phyloP scores from a whole-genome alignment of 768 basidiomycete genomes.

The Suillus variegatus region DNA sequence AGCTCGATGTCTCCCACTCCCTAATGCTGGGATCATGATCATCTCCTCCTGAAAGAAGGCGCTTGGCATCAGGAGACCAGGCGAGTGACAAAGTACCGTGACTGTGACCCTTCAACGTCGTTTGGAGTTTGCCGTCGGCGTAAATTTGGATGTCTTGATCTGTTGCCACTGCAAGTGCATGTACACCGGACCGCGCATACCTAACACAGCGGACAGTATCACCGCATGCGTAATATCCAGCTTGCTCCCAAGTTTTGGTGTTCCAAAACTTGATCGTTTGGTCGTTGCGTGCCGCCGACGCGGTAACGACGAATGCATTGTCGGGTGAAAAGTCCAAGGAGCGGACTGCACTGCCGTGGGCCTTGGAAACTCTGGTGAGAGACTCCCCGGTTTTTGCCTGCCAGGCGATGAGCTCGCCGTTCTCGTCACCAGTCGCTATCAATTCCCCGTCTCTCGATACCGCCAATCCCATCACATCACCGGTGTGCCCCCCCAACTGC shows the following conservation, averaged over 20 bases:
- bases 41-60: not conserved
- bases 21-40: not conserved
- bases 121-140: not conserved
- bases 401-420: not conserved
- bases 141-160: not conserved
- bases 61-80: not conserved
- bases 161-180: not conserved
- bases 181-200: not conserved
- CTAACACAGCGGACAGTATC: not conserved
- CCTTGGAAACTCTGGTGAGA: not conserved
- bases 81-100: not conserved
- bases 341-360: not conserved
- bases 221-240: not conserved
- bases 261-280: not conserved
- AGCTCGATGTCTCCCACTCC: not conserved
- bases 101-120: not conserved
- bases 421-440: not conserved
- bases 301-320: not conserved
- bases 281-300: not conserved
- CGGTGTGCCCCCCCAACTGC: not conserved
- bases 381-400: not conserved
- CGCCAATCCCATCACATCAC: not conserved
- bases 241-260: not conserved
- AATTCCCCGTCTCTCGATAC: not conserved
- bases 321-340: not conserved